Evolutionary conservation across 2,329 filamentous ascomycete genomes (phyloP), one percentile per base, ranked within the genome.

Genomic region (Paramyrothecium roridum): DNA sequence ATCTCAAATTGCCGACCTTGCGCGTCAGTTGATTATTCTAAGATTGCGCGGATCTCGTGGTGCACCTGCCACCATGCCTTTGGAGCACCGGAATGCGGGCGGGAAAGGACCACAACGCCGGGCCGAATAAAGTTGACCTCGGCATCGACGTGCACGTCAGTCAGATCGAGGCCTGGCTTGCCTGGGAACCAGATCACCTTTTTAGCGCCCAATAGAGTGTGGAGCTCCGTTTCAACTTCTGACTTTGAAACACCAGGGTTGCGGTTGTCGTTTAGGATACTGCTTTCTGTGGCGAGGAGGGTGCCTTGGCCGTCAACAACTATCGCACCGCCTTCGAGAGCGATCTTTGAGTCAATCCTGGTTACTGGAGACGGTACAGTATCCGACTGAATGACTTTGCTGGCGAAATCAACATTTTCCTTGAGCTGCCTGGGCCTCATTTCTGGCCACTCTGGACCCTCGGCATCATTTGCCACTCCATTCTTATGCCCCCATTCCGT

Each of bases 101-200:
- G 64, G 30, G 65, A 62, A 0, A 69, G 16, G 1, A 68, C 13
- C 2, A 70, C 54, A 0, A 53, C 55, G 2, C 67, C 67, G 1
- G 63, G 62, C 1, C 58, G 50, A 21, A 60, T 56, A 46, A 70
- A 70, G 0, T 65, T 63, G 6, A 54, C 66, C 1, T 67, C 52
- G 4, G 65, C 67, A 45, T 70, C 66, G 20, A 70, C 59, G 21
- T 70, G 67, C 26, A 59, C 59, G 45, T 70, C 67, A 1, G 67
- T 69, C 2, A 60, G 49, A 45, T 68, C 67, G 16, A 62, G 49
- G 0, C 50, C 57, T 23, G 54, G 56, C 16, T 61, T 46, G 1
- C 67, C 66, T 1, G 63, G 57, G 4, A 70, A 53, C 67, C 67
- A 70, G n/a, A 70, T 62, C 3, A 63, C 51, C 21, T 66, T 69